Evolutionary conservation across 2,329 filamentous ascomycete species (phyloP).

Genomic region (Gnomoniopsis sp.): DNA sequence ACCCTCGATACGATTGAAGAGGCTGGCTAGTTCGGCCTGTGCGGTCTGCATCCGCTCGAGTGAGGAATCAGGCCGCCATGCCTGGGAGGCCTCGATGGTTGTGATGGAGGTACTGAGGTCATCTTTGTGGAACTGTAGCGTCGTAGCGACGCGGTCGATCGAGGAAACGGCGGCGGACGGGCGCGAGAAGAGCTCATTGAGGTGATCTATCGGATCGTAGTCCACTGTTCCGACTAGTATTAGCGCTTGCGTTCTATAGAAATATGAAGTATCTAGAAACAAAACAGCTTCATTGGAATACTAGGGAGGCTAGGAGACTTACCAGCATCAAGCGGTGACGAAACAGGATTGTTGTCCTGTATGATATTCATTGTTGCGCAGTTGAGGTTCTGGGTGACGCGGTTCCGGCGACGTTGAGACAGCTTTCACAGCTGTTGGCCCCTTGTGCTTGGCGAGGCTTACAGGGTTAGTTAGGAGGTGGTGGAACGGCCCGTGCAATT

Average conservation of each 20-base stretch:
- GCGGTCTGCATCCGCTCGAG: constrained; percentile 89
- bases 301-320: not conserved
- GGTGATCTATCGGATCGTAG: constrained; percentile 89
- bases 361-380: constrained; percentile 17
- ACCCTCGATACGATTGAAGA: constrained; percentile 93
- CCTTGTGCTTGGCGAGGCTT: not conserved
- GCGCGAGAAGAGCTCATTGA: constrained; percentile 91
- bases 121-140: constrained; percentile 73
- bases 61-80: constrained; percentile 80
- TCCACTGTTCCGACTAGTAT: constrained; percentile 45
- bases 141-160: constrained; percentile 69
- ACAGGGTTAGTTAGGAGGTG: not conserved
- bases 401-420: constrained; percentile 16
- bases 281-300: not conserved
- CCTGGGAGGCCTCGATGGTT: constrained; percentile 70
- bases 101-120: constrained; percentile 77
- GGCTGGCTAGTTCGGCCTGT: constrained; percentile 80
- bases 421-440: not conserved
- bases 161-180: constrained; percentile 79
- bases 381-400: not conserved
- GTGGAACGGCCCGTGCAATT: no score
- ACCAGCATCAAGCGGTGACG: constrained; percentile 23
- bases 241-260: not conserved
- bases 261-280: not conserved
- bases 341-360: constrained; percentile 15